Base-by-base conservation (phyloP, 768 basidiomycete genomes). In the Mycena vulgaris region DNA sequence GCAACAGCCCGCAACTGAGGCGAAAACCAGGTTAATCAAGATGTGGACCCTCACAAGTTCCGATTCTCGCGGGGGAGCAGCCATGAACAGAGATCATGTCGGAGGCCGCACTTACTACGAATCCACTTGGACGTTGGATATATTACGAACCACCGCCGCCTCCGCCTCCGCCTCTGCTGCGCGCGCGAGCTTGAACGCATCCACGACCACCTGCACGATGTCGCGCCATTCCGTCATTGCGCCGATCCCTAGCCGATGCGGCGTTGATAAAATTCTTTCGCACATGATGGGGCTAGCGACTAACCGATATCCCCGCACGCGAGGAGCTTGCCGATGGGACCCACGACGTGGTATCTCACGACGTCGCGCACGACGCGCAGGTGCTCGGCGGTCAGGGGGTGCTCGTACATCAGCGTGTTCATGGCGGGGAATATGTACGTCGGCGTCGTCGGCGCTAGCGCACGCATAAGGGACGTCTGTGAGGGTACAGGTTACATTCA, bases 381-480 rank as follows among this genome's bases (percentile, higher is more conserved):
- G 76, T 99, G 98, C 71, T 93, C 89, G 1, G 89, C 88, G 0
- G 97, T 98, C 49, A 99, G 86, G 23, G 96, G 96, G 78, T 99
- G 97, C 68, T 94, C 90, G 77, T 95, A 99, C 97, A 99, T 99
- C 73, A 95, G 85, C 4, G 98, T 99, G 80, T 99, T 99, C 97
- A 99, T 99, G 0, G 97, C 98, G 2, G 97, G 97, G 77, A 97
- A 99, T 40, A 98, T 81, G 76, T 93, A 95, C 9, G 95, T 96
- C 9, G 94, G 93, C 0, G 95, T 98, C 8, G 88, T 86, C 0
- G 96, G 94, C 3, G 93, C 85, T 0, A 97, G 83, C 0, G 95
- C 97, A 25, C 95, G 90, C 69, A 98, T 87, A 5, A 98, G 86
- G 17, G 95, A 93, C 14, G 90, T 92, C 92, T 93, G 71, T 48